Evolutionary conservation across 495 filamentous ascomycete genomes (phyloP).

Genomic region (Penicillium angulare): DNA sequence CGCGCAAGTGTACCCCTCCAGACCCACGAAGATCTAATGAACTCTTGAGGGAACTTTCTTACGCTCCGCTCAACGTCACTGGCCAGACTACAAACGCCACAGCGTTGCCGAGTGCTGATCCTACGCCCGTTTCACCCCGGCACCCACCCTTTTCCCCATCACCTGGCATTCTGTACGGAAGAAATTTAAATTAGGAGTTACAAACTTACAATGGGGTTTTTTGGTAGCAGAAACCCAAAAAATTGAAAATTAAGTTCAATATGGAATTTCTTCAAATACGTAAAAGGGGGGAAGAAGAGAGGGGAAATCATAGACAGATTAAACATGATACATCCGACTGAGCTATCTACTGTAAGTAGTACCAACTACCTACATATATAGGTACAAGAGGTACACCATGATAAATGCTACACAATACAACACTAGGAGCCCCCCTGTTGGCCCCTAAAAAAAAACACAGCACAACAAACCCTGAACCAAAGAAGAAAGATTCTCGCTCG

Average conservation of each 20-base stretch:
- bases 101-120: slow-evolving; percentile 9
- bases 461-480: background rate
- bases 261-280: background rate
- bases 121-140: background rate
- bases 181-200: no score
- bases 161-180: background rate
- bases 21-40: slow-evolving; percentile 14
- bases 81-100: slow-evolving; percentile 16
- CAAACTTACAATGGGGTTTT: no score
- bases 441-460: background rate
- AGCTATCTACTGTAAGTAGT: background rate
- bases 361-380: background rate
- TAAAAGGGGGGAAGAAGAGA: background rate
- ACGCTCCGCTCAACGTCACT: slow-evolving; percentile 10
- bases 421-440: background rate
- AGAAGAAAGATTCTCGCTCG: background rate
- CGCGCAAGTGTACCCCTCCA: slow-evolving; percentile 15
- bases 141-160: slow-evolving; percentile 1
- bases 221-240: no score
- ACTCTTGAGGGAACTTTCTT: background rate
- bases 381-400: background rate
- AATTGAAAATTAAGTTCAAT: background rate
- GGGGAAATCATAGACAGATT: background rate
- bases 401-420: background rate
- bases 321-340: background rate